Evolutionary conservation across 1,139 yeast species (phyloP), one percentile per base, ranked within the genome.

Genomic region (Saccharomyces uvarum): DNA sequence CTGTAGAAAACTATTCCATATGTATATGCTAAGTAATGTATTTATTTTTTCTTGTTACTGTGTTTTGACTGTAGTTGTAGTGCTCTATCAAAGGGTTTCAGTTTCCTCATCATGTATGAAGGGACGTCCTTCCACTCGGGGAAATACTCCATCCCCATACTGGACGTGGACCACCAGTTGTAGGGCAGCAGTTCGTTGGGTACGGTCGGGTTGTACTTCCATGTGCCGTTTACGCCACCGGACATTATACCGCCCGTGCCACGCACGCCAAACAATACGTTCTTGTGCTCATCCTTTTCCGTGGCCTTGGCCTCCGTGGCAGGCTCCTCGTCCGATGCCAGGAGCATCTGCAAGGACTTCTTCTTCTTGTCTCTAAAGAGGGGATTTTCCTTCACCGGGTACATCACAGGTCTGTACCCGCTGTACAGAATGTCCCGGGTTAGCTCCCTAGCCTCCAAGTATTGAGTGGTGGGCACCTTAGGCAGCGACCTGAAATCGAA

Each of bases 381-480:
- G 31, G 71, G 71, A 52, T 67, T 68, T 53, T 67, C 69, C 53
- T 57, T 59, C 47, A 67, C 66, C 1, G 71, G 71, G 51, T 66
- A 65, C 54, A 59, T 62, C 8, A 67, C 58, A 1, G 71, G 71
- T 48, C 70, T 55, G 57, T 68, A 67, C 29, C 71, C 71, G 56
- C 66, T 63, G 53, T 61, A 67, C 48, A 68, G 55, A 19, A 67
- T 65, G 55, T 68, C 71, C 11, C 62, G 58, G 8, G 61, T 57
- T 28, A 68, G 56, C 50, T 62, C 62, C 27, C 60, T 56, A 9
- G 61, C 61, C 48, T 66, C 68, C 31, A 67, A 53, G 52, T 61
- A 66, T 54, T 61, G 63, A 6, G 71, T 67, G 47, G 65, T 65
- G 5, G 71, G 71, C 6, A 68, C 71, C 46, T 61, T 59, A 9